Evolutionary conservation across 1,284 basidiomycete species (phyloP), one percentile per base, ranked within the genome.

Genomic region (Pyrrhoderma lamaoense): DNA sequence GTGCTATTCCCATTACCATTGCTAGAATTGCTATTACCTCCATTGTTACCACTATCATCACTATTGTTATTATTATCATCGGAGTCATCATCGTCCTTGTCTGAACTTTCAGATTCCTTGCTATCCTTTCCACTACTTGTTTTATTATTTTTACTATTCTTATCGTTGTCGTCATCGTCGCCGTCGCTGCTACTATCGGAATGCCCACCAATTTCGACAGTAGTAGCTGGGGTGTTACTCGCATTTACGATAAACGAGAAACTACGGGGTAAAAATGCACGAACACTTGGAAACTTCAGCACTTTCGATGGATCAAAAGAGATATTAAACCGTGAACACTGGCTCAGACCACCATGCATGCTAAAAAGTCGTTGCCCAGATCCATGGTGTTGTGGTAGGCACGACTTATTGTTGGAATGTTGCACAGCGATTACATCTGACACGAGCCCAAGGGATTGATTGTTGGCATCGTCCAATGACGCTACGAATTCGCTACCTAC

Each of bases 321-420:
- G 31, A 84, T 63, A 14, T 65, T 64, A 60, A 82, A 75, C 3
- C 69, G 60, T 56, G 72, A 65, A 64, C 80, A 82, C 60, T 82
- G 79, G 1, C 65, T 61, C n/a, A 76, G 58, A 3, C 31, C 18
- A n/a, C 51, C 54, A 21, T 52, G 40, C 19, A 56, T 42, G n/a
- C 37, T 34, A 31, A 49, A 56, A n/a, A 49, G 52, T 31, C 27
- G 5, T 31, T 31, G 5, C 21, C 49, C 19, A 14, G 42, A 35
- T 11, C 22, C 21, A 23, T 58, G 57, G 50, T 43, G 13, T 52
- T 47, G 49, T 0, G 67, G 59, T 11, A 81, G 62, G 59, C 79
- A 81, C 5, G 71, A 67, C 0, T 66, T 60, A 58, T 74, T 65
- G 27, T 62, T 56, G 36, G 68, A 76, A 8, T 71, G 61, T 5